phyloP scores from a whole-genome alignment of 2,329 filamentous ascomycete species.

The Talaromyces pinophilus region DNA sequence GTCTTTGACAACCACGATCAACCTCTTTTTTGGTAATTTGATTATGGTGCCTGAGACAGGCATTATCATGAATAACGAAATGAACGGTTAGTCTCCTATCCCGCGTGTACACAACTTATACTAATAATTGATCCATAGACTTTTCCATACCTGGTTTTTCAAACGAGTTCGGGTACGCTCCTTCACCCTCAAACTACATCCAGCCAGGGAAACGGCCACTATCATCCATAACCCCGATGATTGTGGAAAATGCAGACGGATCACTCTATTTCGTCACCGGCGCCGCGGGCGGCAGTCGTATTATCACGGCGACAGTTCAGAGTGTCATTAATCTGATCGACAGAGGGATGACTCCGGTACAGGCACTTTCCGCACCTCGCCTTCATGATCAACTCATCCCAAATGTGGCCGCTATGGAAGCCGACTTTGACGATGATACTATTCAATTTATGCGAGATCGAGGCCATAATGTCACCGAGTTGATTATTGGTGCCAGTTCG shows the following conservation, averaged over 20 bases:
- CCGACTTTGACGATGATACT: slow-evolving; percentile 64
- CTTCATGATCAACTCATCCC: slow-evolving; percentile 83
- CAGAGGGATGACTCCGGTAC: slow-evolving; percentile 58
- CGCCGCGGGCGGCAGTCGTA: slow-evolving; percentile 77
- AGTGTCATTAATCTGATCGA: slow-evolving; percentile 73
- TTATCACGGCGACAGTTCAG: slow-evolving; percentile 77
- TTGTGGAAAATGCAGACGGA: slow-evolving; percentile 67
- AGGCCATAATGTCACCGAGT: slow-evolving; percentile 73
- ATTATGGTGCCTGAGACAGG: slow-evolving; percentile 80
- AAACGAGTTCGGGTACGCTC: slow-evolving; percentile 84
- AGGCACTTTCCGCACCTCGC: slow-evolving; percentile 67
- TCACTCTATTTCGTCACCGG: slow-evolving; percentile 69
- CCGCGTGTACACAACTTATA: too few relatives aligned
- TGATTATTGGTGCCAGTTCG: slow-evolving; percentile 63
- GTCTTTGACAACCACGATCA: slow-evolving; percentile 82
- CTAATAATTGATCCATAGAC: slow-evolving; percentile 53
- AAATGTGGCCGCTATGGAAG: slow-evolving; percentile 68
- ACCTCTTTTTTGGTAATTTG: slow-evolving; percentile 78
- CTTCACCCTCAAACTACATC: slow-evolving; percentile 78
- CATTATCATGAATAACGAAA: slow-evolving; percentile 70
- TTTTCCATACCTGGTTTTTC: slow-evolving; percentile 77
- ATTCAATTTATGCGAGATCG: slow-evolving; percentile 62
- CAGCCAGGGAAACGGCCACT: slow-evolving; percentile 77
- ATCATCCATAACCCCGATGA: slow-evolving; percentile 78
- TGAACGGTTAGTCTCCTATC: slow-evolving; percentile 54